phyloP scores from a whole-genome alignment of 129 eudicot genomes.

The Artemisia argyi region DNA sequence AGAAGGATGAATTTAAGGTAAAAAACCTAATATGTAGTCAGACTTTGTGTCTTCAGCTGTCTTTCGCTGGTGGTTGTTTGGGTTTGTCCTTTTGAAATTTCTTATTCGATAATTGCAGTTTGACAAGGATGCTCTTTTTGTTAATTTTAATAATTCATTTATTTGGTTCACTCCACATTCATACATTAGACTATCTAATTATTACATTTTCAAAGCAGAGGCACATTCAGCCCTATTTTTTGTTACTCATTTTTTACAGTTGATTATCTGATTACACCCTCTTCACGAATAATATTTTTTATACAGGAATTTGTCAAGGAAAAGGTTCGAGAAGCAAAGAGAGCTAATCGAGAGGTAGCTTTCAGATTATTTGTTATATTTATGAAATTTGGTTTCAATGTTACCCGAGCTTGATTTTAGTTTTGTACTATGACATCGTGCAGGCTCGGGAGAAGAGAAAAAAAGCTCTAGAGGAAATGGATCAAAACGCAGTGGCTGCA shows the following conservation, averaged over 20 bases:
- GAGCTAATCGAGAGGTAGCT: conserved; percentile 77
- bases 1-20: conserved; percentile 85
- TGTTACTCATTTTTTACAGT: too few species aligned
- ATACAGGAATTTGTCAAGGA: conserved; percentile 65
- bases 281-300: neutral
- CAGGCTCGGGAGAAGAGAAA: conserved; percentile 85
- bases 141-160: too few species aligned
- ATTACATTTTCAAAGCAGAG: too few species aligned
- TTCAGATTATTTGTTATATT: neutral
- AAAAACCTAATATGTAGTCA: neutral
- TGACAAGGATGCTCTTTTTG: too few species aligned
- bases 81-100: too few species aligned
- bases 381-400: neutral
- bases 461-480: conserved; percentile 71
- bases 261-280: too few species aligned
- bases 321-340: conserved; percentile 77
- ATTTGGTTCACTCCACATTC: too few species aligned
- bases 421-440: neutral
- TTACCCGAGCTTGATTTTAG: neutral
- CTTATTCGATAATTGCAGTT: too few species aligned
- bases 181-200: too few species aligned
- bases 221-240: too few species aligned
- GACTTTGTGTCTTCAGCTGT: conserved; percentile 4
- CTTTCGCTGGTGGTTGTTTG: neutral
- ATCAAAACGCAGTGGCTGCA: conserved; percentile 64